Conservation (phyloP, 805 yeast genomes). For the Blastobotrys terrestris region DNA sequence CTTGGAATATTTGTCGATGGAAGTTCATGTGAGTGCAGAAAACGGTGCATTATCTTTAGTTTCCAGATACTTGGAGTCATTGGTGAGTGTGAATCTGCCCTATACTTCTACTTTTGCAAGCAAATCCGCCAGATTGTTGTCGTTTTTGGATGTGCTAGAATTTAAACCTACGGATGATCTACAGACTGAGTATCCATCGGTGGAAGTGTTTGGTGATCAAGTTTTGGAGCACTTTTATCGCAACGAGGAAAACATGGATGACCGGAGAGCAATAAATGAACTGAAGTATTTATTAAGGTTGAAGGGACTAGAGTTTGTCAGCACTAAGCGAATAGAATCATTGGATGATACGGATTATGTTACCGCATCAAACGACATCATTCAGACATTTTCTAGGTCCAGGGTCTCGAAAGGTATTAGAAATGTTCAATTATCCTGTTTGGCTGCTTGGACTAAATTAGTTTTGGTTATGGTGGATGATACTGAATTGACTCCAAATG, state of each 20-base stretch:
- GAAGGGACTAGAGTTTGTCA: slow-evolving; percentile 21
- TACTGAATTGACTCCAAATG: slow-evolving; percentile 40
- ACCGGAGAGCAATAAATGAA: slow-evolving; percentile 11
- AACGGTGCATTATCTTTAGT: slow-evolving; percentile 46
- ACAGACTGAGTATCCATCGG: not conserved
- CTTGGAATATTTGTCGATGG: slow-evolving; percentile 62
- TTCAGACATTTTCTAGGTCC: slow-evolving; percentile 42
- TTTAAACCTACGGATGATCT: slow-evolving; percentile 30
- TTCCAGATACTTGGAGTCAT: slow-evolving; percentile 43
- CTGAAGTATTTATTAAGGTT: slow-evolving; percentile 18
- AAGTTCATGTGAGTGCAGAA: slow-evolving; percentile 53
- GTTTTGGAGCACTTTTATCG: slow-evolving; percentile 18
- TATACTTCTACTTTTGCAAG: slow-evolving; percentile 6
- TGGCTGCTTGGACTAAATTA: slow-evolving; percentile 80
- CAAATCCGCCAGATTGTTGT: slow-evolving; percentile 54
- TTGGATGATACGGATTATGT: slow-evolving; percentile 10
- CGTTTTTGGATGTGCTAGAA: slow-evolving; percentile 66
- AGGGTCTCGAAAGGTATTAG: slow-evolving; percentile 15
- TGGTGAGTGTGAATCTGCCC: slow-evolving; percentile 40
- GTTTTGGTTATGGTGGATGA: slow-evolving; percentile 68
- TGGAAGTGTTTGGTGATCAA: slow-evolving; percentile 8
- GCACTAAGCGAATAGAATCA: slow-evolving; percentile 8
- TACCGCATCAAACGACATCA: slow-evolving; percentile 29
- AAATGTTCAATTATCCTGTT: slow-evolving; percentile 49
- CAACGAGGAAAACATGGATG: slow-evolving; percentile 3